These are phyloP conservation scores for Aeschynomene evenia DNA, from an alignment of 306 rosid species.

Conservation along the genomic window DNA sequence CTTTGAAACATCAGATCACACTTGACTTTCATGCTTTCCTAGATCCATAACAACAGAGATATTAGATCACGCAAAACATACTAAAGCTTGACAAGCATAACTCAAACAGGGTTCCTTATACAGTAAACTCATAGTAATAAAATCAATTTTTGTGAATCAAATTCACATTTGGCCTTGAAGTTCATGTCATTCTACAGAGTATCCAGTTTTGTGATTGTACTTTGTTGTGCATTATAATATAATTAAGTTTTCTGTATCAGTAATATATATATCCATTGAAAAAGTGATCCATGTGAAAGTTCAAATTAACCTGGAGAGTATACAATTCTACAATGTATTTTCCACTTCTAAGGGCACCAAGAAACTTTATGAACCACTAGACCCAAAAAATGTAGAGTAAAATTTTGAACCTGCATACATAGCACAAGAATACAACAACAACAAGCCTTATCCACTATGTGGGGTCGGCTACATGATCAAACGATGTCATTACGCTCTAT, in stretches of 20 bases:
- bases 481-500: too few relatives aligned
- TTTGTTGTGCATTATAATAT: background rate
- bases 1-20: background rate
- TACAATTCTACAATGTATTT: background rate
- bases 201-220: constrained; percentile 3
- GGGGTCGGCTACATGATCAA: too few relatives aligned
- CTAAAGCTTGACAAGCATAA: background rate
- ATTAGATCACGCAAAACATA: background rate
- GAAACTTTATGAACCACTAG: constrained; percentile 1
- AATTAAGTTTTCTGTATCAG: background rate
- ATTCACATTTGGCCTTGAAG: background rate
- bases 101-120: background rate
- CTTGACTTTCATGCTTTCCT: constrained; percentile 4
- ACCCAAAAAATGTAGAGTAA: background rate
- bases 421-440: background rate
- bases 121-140: background rate
- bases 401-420: constrained; percentile 17
- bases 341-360: background rate
- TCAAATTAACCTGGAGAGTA: background rate
- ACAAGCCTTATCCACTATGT: too few relatives aligned
- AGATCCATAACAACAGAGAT: background rate
- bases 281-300: background rate
- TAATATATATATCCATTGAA: background rate
- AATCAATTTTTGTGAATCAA: background rate
- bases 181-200: background rate